Conservation (phyloP, 1,284 basidiomycete genomes). For the Heterobasidion occidentale region DNA sequence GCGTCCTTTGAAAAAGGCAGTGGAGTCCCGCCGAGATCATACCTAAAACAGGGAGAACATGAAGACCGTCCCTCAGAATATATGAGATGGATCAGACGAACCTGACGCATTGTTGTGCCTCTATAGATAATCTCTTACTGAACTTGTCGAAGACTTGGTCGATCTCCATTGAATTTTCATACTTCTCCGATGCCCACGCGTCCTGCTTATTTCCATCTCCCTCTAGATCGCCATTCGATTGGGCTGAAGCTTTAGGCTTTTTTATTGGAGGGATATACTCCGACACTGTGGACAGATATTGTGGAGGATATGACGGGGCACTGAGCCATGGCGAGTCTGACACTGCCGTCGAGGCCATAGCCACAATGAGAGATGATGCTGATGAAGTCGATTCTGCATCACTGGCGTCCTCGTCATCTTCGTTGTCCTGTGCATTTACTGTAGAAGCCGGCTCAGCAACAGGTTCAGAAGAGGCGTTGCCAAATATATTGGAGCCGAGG, state of each 20-base stretch:
- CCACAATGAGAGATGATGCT: constrained; percentile 22
- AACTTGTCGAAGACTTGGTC: constrained; percentile 80
- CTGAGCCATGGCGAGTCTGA: constrained; percentile 56
- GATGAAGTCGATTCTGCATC: constrained; percentile 23
- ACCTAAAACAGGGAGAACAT: constrained; percentile 38
- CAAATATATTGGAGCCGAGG: constrained; percentile 60
- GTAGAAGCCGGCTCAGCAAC: not conserved
- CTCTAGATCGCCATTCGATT: constrained; percentile 31
- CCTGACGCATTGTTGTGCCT: constrained; percentile 76
- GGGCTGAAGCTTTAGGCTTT: constrained; percentile 34
- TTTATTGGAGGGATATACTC: constrained; percentile 59
- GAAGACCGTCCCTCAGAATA: not conserved
- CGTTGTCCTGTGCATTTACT: constrained; percentile 16
- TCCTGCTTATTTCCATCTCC: constrained; percentile 32
- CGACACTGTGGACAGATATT: constrained; percentile 64
- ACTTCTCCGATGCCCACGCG: constrained; percentile 60
- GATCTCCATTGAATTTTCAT: constrained; percentile 69
- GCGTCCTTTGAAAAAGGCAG: constrained; percentile 67
- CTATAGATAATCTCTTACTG: constrained; percentile 53
- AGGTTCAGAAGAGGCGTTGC: constrained; percentile 12
- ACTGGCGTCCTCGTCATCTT: constrained; percentile 18
- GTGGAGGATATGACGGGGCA: constrained; percentile 54
- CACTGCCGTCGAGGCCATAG: constrained; percentile 47
- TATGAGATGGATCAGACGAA: constrained; percentile 20
- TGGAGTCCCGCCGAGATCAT: constrained; percentile 68